Percentiles rank a stretch among this genome's conserved stretches.
These are phyloP conservation scores for Capsicum rhomboideum DNA, from an alignment of 257 asterid species.

Conservation along the genomic window DNA sequence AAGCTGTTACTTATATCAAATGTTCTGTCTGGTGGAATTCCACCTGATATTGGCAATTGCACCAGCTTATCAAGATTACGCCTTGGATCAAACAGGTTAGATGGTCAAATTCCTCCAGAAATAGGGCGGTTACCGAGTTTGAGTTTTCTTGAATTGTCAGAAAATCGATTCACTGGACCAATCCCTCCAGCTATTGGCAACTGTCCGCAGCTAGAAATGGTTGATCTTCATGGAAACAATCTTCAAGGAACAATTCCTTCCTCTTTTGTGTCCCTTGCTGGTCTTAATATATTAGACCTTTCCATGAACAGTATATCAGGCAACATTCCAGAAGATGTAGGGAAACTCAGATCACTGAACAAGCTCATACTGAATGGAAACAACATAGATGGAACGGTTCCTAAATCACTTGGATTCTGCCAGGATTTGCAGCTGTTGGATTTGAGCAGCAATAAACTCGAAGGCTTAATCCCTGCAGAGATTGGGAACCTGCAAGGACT, in stretches of 20 bases:
- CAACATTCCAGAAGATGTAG: conserved; percentile 39
- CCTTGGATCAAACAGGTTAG: conserved; percentile 44
- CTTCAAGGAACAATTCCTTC: conserved; percentile 49
- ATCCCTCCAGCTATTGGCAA: conserved; percentile 52
- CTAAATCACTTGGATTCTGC: conserved; percentile 48
- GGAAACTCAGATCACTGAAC: conserved; percentile 48
- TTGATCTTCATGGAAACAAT: conserved; percentile 52
- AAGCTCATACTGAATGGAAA: conserved; percentile 53
- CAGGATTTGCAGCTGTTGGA: conserved; percentile 60
- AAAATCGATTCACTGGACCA: conserved; percentile 42
- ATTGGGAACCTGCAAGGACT: conserved; percentile 44
- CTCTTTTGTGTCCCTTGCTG: conserved; percentile 38
- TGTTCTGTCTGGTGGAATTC: conserved; percentile 46
- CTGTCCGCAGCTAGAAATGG: conserved; percentile 52
- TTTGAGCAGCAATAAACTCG: conserved; percentile 43
- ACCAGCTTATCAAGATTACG: conserved; percentile 47
- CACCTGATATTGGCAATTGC: conserved; percentile 62
- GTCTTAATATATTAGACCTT: conserved; percentile 53
- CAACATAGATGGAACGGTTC: conserved; percentile 37
- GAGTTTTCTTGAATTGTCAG: conserved; percentile 58
- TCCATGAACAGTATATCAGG: conserved; percentile 56
- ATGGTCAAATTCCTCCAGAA: conserved; percentile 45
- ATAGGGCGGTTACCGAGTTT: conserved; percentile 34
- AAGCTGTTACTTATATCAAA: conserved; percentile 58
- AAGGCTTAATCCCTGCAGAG: conserved; percentile 50